Conservation (phyloP, 208 protist genomes). For the Lotmaria passim region DNA sequence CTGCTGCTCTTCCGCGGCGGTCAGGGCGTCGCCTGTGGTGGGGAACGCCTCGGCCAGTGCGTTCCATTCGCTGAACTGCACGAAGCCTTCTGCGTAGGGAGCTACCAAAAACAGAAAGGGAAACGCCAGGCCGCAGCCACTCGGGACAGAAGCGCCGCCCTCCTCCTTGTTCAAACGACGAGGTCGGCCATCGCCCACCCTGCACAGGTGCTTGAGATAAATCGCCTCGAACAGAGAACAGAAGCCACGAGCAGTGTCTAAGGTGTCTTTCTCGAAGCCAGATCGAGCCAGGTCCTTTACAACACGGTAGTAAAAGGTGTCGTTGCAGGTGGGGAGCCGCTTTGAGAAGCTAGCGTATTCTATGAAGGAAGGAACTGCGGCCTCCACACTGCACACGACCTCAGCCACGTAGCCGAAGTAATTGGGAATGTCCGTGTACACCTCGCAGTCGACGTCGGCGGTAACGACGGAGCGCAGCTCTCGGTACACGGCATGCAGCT, state of each 20-base stretch:
- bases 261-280: slow-evolving; percentile 56
- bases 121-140: slow-evolving; percentile 56
- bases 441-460: slow-evolving; percentile 55
- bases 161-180: neutral
- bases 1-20: slow-evolving; percentile 23
- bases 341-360: slow-evolving; percentile 25
- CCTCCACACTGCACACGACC: slow-evolving; percentile 54
- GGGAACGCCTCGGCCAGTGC: slow-evolving; percentile 25
- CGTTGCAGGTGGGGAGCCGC: slow-evolving; percentile 42
- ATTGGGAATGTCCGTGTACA: slow-evolving; percentile 78
- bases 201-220: slow-evolving; percentile 55
- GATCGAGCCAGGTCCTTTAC: slow-evolving; percentile 57
- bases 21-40: slow-evolving; percentile 25
- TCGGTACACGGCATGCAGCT: slow-evolving; percentile 37
- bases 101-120: slow-evolving; percentile 74
- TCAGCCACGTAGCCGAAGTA: slow-evolving; percentile 84
- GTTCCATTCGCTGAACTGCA: slow-evolving; percentile 47
- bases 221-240: slow-evolving; percentile 70
- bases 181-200: slow-evolving; percentile 7
- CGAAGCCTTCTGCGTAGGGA: slow-evolving; percentile 75
- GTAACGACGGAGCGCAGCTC: slow-evolving; percentile 52
- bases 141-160: neutral
- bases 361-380: slow-evolving; percentile 29
- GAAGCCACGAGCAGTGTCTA: slow-evolving; percentile 61
- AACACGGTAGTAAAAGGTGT: slow-evolving; percentile 68